A percentile compares a stretch with the other conserved stretches of the same genome.
phyloP scores from a whole-genome alignment of 306 rosid species.

The Fagus crenata region DNA sequence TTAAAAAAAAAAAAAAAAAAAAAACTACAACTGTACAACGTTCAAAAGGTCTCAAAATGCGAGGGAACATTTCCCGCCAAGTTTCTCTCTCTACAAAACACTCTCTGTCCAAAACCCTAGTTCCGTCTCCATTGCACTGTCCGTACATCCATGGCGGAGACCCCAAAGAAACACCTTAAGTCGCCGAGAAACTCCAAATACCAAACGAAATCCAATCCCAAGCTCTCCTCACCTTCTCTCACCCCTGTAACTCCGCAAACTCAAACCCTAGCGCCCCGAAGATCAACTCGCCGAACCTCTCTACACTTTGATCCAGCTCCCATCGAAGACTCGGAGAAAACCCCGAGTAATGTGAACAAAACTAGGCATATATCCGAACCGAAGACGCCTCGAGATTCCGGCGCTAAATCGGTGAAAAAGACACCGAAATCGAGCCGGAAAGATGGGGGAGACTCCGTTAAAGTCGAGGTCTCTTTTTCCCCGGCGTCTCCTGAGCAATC shows the following conservation, averaged over 20 bases:
- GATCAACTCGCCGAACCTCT: conserved; percentile 56
- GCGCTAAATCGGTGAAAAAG: conserved; percentile 4
- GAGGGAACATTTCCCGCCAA: conserved; percentile 61
- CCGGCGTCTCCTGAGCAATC: conserved; percentile 56
- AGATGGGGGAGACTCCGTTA: conserved; percentile 23
- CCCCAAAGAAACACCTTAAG: conserved; percentile 42
- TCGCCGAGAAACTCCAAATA: conserved; percentile 44
- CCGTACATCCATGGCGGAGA: conserved; percentile 57
- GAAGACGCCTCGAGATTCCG: conserved; percentile 7
- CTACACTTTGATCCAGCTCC: conserved; percentile 21
- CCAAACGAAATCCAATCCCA: conserved; percentile 22
- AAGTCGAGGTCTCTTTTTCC: conserved; percentile 28
- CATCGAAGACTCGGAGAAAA: conserved; percentile 1
- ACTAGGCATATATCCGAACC: background rate
- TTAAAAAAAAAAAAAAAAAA: too few relatives aligned
- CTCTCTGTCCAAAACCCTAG: conserved; percentile 33
- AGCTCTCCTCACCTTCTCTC: conserved; percentile 36
- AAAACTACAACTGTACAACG: background rate
- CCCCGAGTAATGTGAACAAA: conserved; percentile 19
- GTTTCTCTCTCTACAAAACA: conserved; percentile 11
- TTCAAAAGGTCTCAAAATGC: background rate
- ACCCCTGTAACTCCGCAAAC: conserved; percentile 55
- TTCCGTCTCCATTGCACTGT: conserved; percentile 1
- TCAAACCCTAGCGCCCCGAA: conserved; percentile 45
- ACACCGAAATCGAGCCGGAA: conserved; percentile 5